phyloP scores from a whole-genome alignment of 441 rosid genomes.

The Erysimum pusillum region DNA sequence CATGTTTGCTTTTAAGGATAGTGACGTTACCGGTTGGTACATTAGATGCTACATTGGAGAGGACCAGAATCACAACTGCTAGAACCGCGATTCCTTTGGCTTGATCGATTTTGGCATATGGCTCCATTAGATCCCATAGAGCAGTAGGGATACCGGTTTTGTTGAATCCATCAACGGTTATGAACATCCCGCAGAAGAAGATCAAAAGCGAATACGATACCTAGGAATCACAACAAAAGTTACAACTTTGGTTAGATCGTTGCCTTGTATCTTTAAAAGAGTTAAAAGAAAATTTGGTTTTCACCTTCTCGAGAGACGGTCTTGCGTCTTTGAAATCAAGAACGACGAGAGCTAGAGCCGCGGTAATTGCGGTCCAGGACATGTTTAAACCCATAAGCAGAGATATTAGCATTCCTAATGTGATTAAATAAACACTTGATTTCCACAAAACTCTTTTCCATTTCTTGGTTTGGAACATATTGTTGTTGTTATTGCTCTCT shows the following conservation, averaged over 20 bases:
- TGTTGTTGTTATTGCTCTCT: constrained; percentile 41
- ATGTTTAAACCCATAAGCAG: constrained; percentile 73
- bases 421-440: constrained; percentile 64
- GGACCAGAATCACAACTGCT: constrained; percentile 65
- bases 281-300: not conserved
- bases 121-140: constrained; percentile 79
- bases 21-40: constrained; percentile 76
- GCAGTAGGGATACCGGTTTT: constrained; percentile 80
- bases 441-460: constrained; percentile 70
- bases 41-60: constrained; percentile 83
- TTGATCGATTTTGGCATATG: constrained; percentile 60
- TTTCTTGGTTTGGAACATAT: constrained; percentile 19
- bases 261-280: not conserved
- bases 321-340: constrained; percentile 87
- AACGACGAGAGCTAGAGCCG: constrained; percentile 80
- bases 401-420: constrained; percentile 72
- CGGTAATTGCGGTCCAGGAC: constrained; percentile 90
- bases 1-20: not conserved
- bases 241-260: not conserved
- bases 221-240: constrained; percentile 44
- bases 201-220: constrained; percentile 81
- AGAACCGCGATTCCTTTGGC: constrained; percentile 64
- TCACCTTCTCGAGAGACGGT: constrained; percentile 79
- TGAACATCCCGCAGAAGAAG: constrained; percentile 94
- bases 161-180: constrained; percentile 82